A percentile compares a stretch with the other conserved stretches of the same genome.
phyloP scores from a whole-genome alignment of 2,329 filamentous ascomycete species.

The Venturia aucupariae region DNA sequence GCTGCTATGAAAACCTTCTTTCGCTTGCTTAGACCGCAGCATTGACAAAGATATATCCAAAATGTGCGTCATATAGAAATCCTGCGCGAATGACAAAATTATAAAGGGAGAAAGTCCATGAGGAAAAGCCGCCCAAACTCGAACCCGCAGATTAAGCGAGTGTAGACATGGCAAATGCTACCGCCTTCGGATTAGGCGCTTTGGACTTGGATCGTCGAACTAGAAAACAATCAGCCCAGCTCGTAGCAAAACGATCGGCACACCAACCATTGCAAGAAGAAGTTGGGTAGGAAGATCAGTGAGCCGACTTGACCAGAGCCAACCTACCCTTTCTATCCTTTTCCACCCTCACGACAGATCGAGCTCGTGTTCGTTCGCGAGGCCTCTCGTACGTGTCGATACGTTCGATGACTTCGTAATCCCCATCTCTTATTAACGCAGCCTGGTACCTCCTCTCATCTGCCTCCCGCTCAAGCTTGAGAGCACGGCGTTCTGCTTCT shows the following conservation, averaged over 20 bases:
- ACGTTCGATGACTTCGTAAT: conserved; percentile 55
- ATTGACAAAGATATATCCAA: background rate
- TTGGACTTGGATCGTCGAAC: conserved; percentile 3
- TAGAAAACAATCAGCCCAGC: background rate
- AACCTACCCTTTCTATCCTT: conserved; percentile 96
- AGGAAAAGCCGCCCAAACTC: background rate
- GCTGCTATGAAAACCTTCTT: background rate
- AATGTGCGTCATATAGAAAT: background rate
- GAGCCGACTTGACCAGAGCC: conserved; percentile 70
- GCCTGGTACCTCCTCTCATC: conserved; percentile 29
- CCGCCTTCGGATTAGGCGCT: conserved; percentile 15
- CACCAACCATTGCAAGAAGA: conserved; percentile 9
- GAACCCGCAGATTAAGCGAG: background rate
- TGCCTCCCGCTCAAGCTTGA: conserved; percentile 48
- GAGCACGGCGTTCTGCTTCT: conserved; percentile 54
- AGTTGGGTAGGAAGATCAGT: conserved; percentile 21
- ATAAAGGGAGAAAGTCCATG: background rate
- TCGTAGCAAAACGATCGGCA: background rate
- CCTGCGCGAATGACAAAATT: background rate
- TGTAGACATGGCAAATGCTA: conserved; percentile 16
- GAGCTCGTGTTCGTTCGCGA: conserved; percentile 23
- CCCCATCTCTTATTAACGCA: conserved; percentile 30
- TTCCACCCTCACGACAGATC: conserved; percentile 59
- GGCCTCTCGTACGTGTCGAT: conserved; percentile 38
- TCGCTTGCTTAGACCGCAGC: background rate